These are phyloP conservation scores for Aureobasidium sp. DNA, from an alignment of 2,329 filamentous ascomycete genomes.

Conservation along the genomic window DNA sequence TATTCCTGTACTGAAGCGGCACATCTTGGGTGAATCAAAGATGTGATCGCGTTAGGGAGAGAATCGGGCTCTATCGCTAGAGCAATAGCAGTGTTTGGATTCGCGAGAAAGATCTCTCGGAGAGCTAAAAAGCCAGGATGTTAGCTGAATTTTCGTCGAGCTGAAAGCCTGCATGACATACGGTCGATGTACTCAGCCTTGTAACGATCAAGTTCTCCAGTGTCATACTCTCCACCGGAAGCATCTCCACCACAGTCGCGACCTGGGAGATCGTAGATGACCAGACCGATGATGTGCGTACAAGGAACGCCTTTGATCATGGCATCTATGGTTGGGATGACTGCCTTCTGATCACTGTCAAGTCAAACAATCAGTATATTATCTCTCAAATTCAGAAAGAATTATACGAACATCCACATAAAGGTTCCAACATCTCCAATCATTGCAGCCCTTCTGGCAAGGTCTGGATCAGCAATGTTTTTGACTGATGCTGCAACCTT, in stretches of 20 bases:
- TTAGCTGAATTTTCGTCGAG: neutral
- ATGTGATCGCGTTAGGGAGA: neutral
- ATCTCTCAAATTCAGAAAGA: neutral
- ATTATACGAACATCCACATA: neutral
- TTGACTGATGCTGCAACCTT: conserved; percentile 1
- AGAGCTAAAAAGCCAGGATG: neutral
- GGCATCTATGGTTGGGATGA: conserved; percentile 5
- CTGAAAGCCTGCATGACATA: neutral
- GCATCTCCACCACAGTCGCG: conserved; percentile 6
- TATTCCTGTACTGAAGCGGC: conserved; percentile 6
- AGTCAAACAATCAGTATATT: neutral
- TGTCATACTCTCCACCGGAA: conserved; percentile 4
- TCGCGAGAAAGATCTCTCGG: neutral
- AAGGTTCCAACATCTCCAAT: conserved; percentile 6
- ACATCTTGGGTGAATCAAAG: conserved; percentile 7
- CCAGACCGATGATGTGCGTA: conserved; percentile 1
- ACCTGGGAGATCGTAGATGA: conserved; percentile 7
- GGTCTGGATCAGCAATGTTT: conserved; percentile 2
- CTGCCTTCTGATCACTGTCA: neutral
- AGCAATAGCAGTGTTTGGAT: conserved; percentile 3
- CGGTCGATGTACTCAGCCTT: conserved; percentile 6
- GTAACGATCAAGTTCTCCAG: conserved; percentile 1
- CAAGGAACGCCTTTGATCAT: conserved; percentile 1
- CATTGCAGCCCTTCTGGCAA: conserved; percentile 5
- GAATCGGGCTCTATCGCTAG: conserved; percentile 5